Evolutionary conservation across 2,329 filamentous ascomycete genomes (phyloP).

Genomic region (Penicillium sp.): DNA sequence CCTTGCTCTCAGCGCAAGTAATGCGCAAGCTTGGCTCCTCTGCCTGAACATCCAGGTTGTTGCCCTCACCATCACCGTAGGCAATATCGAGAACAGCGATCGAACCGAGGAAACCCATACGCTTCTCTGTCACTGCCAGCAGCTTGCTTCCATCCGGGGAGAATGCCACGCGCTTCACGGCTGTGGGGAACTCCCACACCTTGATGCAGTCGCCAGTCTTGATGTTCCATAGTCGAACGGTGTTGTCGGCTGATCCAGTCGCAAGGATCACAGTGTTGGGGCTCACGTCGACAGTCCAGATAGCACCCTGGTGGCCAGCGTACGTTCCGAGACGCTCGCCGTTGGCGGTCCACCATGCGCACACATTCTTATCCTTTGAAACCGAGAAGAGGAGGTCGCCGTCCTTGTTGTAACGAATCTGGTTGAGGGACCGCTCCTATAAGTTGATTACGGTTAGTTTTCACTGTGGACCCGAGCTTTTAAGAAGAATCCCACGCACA

Average conservation of each 20-base stretch:
- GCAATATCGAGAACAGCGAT: constrained; percentile 92
- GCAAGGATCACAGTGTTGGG: constrained; percentile 89
- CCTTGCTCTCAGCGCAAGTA: constrained; percentile 93
- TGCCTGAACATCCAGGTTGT: constrained; percentile 71
- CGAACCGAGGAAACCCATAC: constrained; percentile 92
- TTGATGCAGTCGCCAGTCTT: constrained; percentile 90
- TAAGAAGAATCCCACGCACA: constrained; percentile 50
- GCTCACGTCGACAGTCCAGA: constrained; percentile 98
- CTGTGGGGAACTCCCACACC: constrained; percentile 96
- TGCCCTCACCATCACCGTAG: constrained; percentile 61
- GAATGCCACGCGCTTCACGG: constrained; percentile 98
- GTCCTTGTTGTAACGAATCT: constrained; percentile 94
- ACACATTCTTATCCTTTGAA: constrained; percentile 94
- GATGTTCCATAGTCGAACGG: constrained; percentile 94
- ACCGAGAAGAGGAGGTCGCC: constrained; percentile 96
- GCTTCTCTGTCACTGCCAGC: constrained; percentile 95
- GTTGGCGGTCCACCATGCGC: constrained; percentile 96
- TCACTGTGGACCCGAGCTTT: constrained; percentile 20
- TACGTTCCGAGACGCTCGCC: constrained; percentile 97
- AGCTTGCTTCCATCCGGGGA: constrained; percentile 88
- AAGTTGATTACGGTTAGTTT: constrained; percentile 23
- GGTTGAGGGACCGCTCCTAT: constrained; percentile 87
- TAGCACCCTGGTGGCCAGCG: constrained; percentile 92
- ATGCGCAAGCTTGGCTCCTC: constrained; percentile 84
- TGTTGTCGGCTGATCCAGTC: constrained; percentile 96